These are phyloP conservation scores for Yueomyces sp. DNA, from an alignment of 805 yeast genomes.

Conservation along the genomic window DNA sequence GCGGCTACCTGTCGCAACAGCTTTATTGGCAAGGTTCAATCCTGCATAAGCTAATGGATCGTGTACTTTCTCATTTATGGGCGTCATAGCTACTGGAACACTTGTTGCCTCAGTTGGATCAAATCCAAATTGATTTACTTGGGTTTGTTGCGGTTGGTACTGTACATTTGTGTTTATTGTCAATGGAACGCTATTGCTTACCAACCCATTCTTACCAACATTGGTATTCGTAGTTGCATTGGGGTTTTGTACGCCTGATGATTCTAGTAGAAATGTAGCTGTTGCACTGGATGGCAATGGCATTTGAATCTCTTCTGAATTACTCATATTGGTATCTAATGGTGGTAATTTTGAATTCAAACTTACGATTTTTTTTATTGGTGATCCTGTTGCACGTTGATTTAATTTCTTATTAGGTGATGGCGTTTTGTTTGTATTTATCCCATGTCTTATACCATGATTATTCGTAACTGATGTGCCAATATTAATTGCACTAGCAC, in stretches of 20 bases:
- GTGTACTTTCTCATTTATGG: conserved; percentile 47
- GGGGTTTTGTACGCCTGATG: conserved; percentile 3
- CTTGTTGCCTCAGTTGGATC: conserved; percentile 36
- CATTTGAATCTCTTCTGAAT: conserved; percentile 36
- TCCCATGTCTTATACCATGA: conserved; percentile 8
- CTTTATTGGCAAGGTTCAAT: conserved; percentile 12
- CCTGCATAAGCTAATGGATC: conserved; percentile 14
- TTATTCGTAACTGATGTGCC: conserved; percentile 1
- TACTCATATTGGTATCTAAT: conserved; percentile 12
- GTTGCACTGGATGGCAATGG: conserved; percentile 49
- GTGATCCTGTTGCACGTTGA: conserved; percentile 5
- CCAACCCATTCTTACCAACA: not conserved
- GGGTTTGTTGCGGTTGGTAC: conserved; percentile 17
- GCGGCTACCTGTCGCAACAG: not conserved
- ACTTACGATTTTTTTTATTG: conserved; percentile 7
- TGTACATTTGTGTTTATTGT: conserved; percentile 2
- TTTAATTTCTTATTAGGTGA: conserved; percentile 7
- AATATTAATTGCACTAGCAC: no score
- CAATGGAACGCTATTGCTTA: no score
- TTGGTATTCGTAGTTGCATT: not conserved
- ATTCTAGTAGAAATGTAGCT: conserved; percentile 7
- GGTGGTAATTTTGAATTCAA: conserved; percentile 21
- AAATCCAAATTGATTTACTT: conserved; percentile 57
- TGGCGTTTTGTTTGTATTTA: conserved; percentile 1
- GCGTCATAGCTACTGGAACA: conserved; percentile 63